These are phyloP conservation scores for Penicillium sp. DNA, from an alignment of 2,329 filamentous ascomycete species.

Conservation along the genomic window DNA sequence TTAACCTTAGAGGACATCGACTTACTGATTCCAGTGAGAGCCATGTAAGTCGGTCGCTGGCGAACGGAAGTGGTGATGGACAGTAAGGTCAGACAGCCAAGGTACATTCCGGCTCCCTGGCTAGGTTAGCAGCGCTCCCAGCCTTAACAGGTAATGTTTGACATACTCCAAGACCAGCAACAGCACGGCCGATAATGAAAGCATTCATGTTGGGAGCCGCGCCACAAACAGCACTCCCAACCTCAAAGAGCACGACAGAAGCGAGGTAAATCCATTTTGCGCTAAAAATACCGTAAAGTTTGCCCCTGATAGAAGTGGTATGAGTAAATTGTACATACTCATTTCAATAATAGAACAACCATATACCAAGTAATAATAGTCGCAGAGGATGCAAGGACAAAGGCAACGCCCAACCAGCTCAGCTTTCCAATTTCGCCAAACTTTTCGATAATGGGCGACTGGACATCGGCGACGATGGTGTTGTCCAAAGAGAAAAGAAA, in stretches of 20 bases:
- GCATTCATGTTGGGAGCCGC: constrained; percentile 47
- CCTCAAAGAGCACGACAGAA: constrained; percentile 30
- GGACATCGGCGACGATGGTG: constrained; percentile 53
- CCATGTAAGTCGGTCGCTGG: constrained; percentile 33
- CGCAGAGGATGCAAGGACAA: constrained; percentile 44
- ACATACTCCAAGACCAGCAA: constrained; percentile 36
- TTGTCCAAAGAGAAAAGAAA: constrained; percentile 43
- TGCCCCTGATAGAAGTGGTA: constrained; percentile 32
- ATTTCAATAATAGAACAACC: not conserved
- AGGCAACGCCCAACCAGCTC: constrained; percentile 45
- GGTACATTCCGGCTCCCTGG: constrained; percentile 32
- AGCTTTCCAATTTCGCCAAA: constrained; percentile 44
- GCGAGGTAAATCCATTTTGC: constrained; percentile 45
- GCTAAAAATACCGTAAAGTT: constrained; percentile 46
- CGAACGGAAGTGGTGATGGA: constrained; percentile 18
- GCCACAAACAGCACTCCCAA: constrained; percentile 43
- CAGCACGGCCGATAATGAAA: constrained; percentile 47
- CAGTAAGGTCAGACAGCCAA: constrained; percentile 30
- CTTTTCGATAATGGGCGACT: constrained; percentile 42
- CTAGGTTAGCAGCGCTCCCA: not conserved
- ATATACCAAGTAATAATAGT: constrained; percentile 40
- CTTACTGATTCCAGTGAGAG: constrained; percentile 30
- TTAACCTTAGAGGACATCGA: not conserved
- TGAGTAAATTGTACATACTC: not conserved
- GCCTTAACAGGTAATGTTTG: accelerated